Conservation (phyloP, 495 filamentous ascomycete genomes). For the Daldinia decipiens region DNA sequence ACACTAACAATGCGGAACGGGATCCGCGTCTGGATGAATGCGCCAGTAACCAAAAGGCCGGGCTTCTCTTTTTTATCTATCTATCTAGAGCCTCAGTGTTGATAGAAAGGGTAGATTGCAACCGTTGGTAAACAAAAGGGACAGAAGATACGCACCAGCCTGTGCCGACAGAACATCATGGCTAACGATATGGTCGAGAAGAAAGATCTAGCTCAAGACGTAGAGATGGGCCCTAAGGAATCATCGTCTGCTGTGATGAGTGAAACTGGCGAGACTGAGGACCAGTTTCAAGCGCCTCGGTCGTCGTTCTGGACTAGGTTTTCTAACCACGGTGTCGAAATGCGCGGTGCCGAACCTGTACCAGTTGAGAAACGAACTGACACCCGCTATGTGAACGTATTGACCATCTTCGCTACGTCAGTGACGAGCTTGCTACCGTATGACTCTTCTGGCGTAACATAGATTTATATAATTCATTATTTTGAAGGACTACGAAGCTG, state of each 20-base stretch:
- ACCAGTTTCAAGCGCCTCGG: conserved; percentile 30
- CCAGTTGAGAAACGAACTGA: conserved; percentile 62
- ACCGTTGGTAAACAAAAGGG: not conserved
- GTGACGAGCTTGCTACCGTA: conserved; percentile 58
- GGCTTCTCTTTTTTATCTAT: not conserved
- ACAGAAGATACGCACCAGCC: not conserved
- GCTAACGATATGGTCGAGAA: conserved; percentile 17
- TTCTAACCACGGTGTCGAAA: conserved; percentile 51
- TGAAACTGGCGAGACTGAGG: conserved; percentile 34
- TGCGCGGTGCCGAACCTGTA: conserved; percentile 64
- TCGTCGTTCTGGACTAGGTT: conserved; percentile 38
- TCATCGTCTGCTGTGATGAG: conserved; percentile 15
- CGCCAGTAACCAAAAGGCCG: not conserved
- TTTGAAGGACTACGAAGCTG: not conserved
- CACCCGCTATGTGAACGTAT: conserved; percentile 61
- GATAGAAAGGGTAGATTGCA: not conserved
- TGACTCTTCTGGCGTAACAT: conserved; percentile 16
- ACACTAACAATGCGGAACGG: not conserved
- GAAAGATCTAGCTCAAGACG: conserved; percentile 20
- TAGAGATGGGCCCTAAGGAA: conserved; percentile 32
- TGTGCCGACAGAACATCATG: conserved; percentile 6
- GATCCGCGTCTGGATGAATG: not conserved
- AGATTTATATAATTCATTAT: not conserved
- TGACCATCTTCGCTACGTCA: conserved; percentile 59
- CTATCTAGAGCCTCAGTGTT: not conserved